Conservation (phyloP, 2,329 filamentous ascomycete genomes). For the Chrysosporium keratinophilum region DNA sequence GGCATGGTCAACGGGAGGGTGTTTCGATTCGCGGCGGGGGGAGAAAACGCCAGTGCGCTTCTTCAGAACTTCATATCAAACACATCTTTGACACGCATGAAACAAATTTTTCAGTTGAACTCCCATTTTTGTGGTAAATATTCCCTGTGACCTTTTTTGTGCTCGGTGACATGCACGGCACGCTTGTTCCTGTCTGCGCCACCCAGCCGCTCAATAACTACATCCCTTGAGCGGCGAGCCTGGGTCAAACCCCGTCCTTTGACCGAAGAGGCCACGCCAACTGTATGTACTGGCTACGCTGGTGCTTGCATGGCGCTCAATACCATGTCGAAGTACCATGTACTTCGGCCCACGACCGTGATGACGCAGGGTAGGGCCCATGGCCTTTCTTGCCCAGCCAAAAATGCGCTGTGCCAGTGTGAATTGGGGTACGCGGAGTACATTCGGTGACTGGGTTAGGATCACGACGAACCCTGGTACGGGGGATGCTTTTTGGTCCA, state of each 20-base stretch:
- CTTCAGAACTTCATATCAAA: not conserved
- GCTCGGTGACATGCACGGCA: not conserved
- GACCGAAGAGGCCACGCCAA: not conserved
- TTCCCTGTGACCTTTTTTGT: not conserved
- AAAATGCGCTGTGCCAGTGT: not conserved
- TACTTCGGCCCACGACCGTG: not conserved
- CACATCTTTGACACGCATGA: conserved; percentile 5
- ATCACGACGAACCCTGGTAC: not conserved
- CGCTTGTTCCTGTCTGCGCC: not conserved
- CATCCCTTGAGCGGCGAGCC: too few species aligned
- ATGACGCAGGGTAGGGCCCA: conserved; percentile 1
- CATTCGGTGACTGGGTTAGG: not conserved
- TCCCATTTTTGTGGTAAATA: not conserved
- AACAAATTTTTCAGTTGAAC: not conserved
- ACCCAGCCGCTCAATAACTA: conserved; percentile 1
- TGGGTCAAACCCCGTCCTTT: conserved; percentile 6
- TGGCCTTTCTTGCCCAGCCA: too few species aligned
- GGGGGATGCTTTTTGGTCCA: not conserved
- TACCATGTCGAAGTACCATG: not conserved
- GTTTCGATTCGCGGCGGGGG: too few species aligned
- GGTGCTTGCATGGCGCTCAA: not conserved
- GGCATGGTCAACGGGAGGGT: not conserved
- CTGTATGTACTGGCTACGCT: not conserved
- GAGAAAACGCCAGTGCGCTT: not conserved
- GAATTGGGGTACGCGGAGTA: not conserved